phyloP scores from a whole-genome alignment of 75 land plant genomes.

The Picea sitchensis region DNA sequence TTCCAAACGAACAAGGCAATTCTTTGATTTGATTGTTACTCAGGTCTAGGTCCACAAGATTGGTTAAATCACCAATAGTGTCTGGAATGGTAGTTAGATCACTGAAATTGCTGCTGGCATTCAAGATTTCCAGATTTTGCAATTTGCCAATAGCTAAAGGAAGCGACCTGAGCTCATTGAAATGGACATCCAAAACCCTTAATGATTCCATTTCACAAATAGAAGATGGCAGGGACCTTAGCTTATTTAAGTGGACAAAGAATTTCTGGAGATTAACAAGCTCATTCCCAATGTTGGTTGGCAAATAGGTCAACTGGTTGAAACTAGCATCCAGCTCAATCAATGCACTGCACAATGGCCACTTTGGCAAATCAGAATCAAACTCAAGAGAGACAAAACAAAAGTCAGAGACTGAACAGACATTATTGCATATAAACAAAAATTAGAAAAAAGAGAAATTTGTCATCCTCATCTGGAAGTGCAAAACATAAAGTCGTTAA shows the following conservation, averaged over 20 bases:
- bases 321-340: conserved; percentile 72
- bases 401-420: background rate
- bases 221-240: conserved; percentile 76
- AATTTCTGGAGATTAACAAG: conserved; percentile 57
- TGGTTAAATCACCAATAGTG: conserved; percentile 66
- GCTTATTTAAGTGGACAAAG: conserved; percentile 61
- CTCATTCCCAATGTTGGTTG: conserved; percentile 71
- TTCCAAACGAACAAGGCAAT: conserved; percentile 72
- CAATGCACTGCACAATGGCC: conserved; percentile 49
- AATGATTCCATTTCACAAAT: conserved; percentile 71
- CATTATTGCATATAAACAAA: background rate
- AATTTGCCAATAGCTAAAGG: conserved; percentile 74
- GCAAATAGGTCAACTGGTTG: conserved; percentile 68
- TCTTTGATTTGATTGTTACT: conserved; percentile 89
- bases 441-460: background rate
- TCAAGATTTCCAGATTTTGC: conserved; percentile 58
- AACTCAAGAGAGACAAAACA: background rate
- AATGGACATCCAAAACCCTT: conserved; percentile 68
- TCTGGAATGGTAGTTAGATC: conserved; percentile 69
- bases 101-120: conserved; percentile 82
- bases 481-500: background rate
- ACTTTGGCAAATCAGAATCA: background rate
- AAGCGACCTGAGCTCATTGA: conserved; percentile 74
- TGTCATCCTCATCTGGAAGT: background rate
- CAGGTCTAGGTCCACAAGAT: conserved; percentile 70